Percentiles rank a stretch among this genome's conserved stretches.
phyloP scores from a whole-genome alignment of 495 filamentous ascomycete genomes.

The Gamarada debralockiae region DNA sequence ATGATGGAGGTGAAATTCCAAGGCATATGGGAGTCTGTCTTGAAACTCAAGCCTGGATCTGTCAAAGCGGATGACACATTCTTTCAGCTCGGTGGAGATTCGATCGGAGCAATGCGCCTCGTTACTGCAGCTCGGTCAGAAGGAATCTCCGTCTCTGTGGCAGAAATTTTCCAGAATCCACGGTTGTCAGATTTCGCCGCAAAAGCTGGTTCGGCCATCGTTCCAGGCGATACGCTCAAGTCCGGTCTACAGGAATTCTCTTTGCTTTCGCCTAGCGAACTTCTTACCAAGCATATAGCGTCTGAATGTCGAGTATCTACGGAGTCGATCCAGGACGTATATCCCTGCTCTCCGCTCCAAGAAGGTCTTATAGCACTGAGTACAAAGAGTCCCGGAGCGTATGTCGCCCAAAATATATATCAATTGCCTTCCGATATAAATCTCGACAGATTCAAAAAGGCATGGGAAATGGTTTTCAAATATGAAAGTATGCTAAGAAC shows the following conservation, averaged over 20 bases:
- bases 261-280: too few species aligned
- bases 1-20: background rate
- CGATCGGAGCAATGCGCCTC: slow-evolving; percentile 64
- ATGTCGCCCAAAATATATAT: slow-evolving; percentile 43
- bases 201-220: too few species aligned
- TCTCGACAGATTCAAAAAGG: background rate
- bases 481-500: background rate
- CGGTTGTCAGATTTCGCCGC: too few species aligned
- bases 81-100: slow-evolving; percentile 62
- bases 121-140: slow-evolving; percentile 51
- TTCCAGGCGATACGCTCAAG: too few species aligned
- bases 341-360: slow-evolving; percentile 67
- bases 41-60: slow-evolving; percentile 1
- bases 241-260: too few species aligned
- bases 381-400: slow-evolving; percentile 48
- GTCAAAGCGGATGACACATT: slow-evolving; percentile 56
- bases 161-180: slow-evolving; percentile 45
- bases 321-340: too few species aligned
- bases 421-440: background rate
- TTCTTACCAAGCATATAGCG: too few species aligned
- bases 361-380: slow-evolving; percentile 64
- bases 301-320: too few species aligned
- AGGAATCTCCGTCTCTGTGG: slow-evolving; percentile 52
- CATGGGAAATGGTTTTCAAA: background rate
- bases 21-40: background rate